Conservation (phyloP, 345 rosid genomes). For the Fremontodendron californicum region DNA sequence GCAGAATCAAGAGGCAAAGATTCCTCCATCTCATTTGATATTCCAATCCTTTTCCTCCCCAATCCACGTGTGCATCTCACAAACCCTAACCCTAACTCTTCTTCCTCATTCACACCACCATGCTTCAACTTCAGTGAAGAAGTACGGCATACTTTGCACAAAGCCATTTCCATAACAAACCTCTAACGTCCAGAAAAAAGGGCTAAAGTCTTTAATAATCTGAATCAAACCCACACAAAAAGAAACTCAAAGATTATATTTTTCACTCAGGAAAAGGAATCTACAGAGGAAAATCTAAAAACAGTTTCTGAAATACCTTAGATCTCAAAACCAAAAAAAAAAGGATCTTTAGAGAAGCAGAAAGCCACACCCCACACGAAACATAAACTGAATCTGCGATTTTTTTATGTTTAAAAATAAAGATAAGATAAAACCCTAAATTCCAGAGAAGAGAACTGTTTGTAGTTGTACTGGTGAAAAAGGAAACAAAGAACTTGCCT, state of each 20-base stretch:
- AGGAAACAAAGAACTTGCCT: conserved; percentile 20
- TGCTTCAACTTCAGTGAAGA: conserved; percentile 27
- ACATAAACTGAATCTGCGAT: not conserved
- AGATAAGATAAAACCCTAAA: conserved; percentile 11
- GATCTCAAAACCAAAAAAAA: not conserved
- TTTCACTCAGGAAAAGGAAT: not conserved
- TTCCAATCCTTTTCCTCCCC: conserved; percentile 69
- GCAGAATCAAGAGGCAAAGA: conserved; percentile 18
- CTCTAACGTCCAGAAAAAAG: not conserved
- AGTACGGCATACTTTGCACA: conserved; percentile 34
- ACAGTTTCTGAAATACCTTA: conserved; percentile 6
- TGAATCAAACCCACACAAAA: not conserved
- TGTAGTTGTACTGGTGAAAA: not conserved
- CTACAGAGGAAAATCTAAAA: not conserved
- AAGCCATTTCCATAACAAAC: conserved; percentile 35
- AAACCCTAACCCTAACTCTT: conserved; percentile 31
- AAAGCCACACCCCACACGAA: not conserved
- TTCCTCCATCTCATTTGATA: conserved; percentile 28
- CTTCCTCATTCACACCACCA: conserved; percentile 22
- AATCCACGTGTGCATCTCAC: conserved; percentile 49
- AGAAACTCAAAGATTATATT: not conserved
- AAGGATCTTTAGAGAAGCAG: not conserved
- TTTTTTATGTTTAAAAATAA: not conserved
- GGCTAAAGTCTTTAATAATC: not conserved
- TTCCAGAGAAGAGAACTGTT: conserved; percentile 9